Evolutionary conservation across 495 filamentous ascomycete genomes (phyloP), one percentile per base, ranked within the genome.

Genomic region (Penicillium simplicissimum): DNA sequence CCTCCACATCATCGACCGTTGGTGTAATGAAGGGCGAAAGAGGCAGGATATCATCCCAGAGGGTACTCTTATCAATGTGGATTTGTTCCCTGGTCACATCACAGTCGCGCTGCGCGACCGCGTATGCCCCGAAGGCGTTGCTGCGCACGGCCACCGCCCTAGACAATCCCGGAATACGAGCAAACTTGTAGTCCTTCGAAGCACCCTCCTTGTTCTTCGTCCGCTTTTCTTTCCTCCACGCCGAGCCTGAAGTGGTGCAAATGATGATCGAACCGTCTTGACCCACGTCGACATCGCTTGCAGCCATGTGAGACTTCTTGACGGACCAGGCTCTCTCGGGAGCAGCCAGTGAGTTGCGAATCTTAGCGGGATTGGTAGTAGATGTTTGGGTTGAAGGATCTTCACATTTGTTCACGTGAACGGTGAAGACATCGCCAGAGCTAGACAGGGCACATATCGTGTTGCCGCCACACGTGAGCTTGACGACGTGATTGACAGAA

Each of bases 241-340:
- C 93, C 47, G 90, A 93, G 7, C 95, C 95, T 37, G 91, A 92
- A 58, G 91, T 82, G 1, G 95, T 98, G 65, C 91, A 93, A 59
- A 98, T 86, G 59, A 98, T 96, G 60, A 98, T 91, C 3, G 93
- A 96, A 8, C 93, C 96, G 78, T 97, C 90, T 71, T 96, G 91
- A 14, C 92, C 91, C 6, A 98, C 88, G 61, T 86, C 90, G 17
- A 96, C 90, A 64, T 96, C 96, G 61, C 82, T 84, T 9, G 89
- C 93, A 11, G 91, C 92, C 84, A 96, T 96, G 58, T 90, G 85
- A 4, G 85, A 87, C 64, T 90, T 93, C 65, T 86, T 88, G 17
- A 88, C 73, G 33, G 87, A 86, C 95, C 95, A 98, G 35, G 96
- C 88, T 55, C 90, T 84, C 51, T 89, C 82, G 13, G 92, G 89